phyloP scores from a whole-genome alignment of 306 rosid genomes.

The Inga leiocalycina region DNA sequence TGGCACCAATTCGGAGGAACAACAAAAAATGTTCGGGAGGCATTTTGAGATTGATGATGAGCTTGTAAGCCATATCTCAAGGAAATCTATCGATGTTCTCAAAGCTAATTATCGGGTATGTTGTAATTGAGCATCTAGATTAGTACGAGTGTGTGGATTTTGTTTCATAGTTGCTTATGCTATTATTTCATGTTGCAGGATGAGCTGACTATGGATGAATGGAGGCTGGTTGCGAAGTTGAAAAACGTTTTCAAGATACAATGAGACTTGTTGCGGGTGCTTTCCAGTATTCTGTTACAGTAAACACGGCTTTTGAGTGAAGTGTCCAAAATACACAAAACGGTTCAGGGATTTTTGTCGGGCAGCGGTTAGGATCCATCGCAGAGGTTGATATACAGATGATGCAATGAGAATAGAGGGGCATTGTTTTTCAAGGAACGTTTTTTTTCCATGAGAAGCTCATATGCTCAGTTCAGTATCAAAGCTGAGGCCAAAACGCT shows the following conservation, averaged over 20 bases:
- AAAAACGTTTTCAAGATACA: constrained; percentile 78
- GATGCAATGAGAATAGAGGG: neutral
- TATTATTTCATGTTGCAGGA: constrained; percentile 53
- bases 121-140: neutral
- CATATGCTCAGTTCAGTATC: neutral
- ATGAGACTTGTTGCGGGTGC: constrained; percentile 30
- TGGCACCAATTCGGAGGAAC: constrained; percentile 83
- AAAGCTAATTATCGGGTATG: constrained; percentile 88
- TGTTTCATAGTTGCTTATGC: constrained; percentile 14
- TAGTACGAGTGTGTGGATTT: neutral
- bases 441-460: neutral
- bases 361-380: neutral
- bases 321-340: constrained; percentile 16
- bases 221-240: constrained; percentile 85
- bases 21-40: constrained; percentile 93
- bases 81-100: constrained; percentile 86
- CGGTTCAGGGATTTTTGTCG: neutral
- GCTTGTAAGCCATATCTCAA: constrained; percentile 89
- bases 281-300: neutral
- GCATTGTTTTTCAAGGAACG: neutral
- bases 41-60: constrained; percentile 93
- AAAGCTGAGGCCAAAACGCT: neutral
- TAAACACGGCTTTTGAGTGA: neutral
- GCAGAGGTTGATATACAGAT: neutral
- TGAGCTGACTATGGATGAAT: constrained; percentile 70